These are phyloP conservation scores for Caryopteris hybrid DNA, from an alignment of 305 asterid genomes.

Conservation along the genomic window DNA sequence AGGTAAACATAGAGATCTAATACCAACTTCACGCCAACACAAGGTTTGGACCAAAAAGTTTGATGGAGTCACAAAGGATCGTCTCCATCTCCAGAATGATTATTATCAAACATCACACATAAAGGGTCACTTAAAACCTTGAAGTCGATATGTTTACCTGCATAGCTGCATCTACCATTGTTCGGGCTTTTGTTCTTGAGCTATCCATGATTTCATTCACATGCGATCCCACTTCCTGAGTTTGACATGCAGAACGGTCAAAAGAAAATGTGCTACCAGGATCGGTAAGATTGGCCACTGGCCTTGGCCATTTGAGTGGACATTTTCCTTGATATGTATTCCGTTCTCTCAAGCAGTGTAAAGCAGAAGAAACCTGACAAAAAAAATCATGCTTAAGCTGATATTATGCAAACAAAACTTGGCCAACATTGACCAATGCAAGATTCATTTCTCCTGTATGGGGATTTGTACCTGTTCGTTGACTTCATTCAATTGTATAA, in stretches of 20 bases:
- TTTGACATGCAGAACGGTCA: constrained; percentile 39
- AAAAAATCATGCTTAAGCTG: constrained; percentile 5
- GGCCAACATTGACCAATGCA: not conserved
- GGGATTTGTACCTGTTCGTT: constrained; percentile 57
- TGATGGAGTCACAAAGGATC: not conserved
- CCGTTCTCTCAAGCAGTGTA: constrained; percentile 67
- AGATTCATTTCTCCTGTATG: not conserved
- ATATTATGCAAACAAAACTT: constrained; percentile 6
- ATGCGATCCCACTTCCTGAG: constrained; percentile 56
- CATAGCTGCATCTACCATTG: constrained; percentile 85
- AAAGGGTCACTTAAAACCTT: not conserved
- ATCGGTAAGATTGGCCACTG: constrained; percentile 36
- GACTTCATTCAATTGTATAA: constrained; percentile 60
- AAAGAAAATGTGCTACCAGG: constrained; percentile 29
- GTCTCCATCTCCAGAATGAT: not conserved
- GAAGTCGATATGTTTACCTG: constrained; percentile 45
- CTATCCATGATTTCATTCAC: constrained; percentile 77
- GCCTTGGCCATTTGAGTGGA: constrained; percentile 42
- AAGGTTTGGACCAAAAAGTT: not conserved
- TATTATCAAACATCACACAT: not conserved
- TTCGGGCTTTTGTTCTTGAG: constrained; percentile 72
- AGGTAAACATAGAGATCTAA: not conserved
- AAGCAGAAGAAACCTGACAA: constrained; percentile 71
- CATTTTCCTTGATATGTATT: constrained; percentile 69
- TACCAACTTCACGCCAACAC: constrained; percentile 2